Conservation (phyloP, 2,329 filamentous ascomycete genomes). For the Sporothrix humicola region DNA sequence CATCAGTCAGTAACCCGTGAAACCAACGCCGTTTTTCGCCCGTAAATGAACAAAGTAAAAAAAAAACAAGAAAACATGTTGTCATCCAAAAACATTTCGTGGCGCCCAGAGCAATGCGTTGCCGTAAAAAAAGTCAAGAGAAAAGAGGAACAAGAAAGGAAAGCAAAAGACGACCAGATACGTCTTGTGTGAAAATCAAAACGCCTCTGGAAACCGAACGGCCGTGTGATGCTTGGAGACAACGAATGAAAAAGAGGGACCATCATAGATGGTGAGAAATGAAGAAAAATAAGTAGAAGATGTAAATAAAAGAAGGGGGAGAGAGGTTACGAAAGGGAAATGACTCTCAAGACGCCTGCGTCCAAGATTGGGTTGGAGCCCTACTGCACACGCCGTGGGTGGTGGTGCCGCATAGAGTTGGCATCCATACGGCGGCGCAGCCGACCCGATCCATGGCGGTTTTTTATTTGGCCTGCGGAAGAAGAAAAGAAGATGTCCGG, state of each 20-base stretch:
- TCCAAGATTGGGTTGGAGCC: neutral
- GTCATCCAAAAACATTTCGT: constrained; percentile 10
- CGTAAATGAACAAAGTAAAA: constrained; percentile 26
- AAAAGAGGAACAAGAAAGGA: neutral
- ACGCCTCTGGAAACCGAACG: constrained; percentile 21
- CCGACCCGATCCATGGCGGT: constrained; percentile 27
- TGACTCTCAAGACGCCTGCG: constrained; percentile 7
- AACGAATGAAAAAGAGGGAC: neutral
- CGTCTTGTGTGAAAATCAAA: constrained; percentile 2
- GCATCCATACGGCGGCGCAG: constrained; percentile 34
- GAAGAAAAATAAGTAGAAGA: neutral
- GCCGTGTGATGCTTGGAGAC: constrained; percentile 28
- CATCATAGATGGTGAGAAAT: neutral
- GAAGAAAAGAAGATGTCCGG: neutral
- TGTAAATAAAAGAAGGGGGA: neutral
- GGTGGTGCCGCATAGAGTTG: constrained; percentile 32
- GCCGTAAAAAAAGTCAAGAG: neutral
- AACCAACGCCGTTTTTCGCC: constrained; percentile 20
- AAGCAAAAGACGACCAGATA: neutral
- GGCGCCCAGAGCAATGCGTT: constrained; percentile 25
- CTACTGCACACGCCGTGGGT: constrained; percentile 27
- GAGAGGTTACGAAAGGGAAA: neutral
- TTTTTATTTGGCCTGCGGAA: constrained; percentile 36
- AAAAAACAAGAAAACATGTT: constrained; percentile 17
- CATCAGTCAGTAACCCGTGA: neutral